phyloP scores from a whole-genome alignment of 768 basidiomycete species.

The Lactarius deliciosus region DNA sequence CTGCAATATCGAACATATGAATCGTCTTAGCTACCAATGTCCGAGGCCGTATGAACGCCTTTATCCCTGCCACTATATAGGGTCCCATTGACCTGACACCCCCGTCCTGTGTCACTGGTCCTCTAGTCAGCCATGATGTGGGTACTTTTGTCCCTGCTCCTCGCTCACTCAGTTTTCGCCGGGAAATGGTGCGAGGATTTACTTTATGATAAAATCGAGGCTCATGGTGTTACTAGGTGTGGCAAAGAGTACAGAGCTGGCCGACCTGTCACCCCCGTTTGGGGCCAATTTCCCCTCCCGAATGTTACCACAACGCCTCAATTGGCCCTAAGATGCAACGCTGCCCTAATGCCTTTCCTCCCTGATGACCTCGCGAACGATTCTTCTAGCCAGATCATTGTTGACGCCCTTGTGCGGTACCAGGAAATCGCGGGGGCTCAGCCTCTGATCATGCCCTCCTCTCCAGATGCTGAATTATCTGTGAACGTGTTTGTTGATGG shows the following conservation, averaged over 20 bases:
- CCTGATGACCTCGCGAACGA: constrained; percentile 37
- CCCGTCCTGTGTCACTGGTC: neutral
- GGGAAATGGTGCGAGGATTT: constrained; percentile 5
- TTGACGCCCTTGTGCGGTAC: constrained; percentile 43
- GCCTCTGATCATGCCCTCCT: constrained; percentile 34
- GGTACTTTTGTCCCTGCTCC: neutral
- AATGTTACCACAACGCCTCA: constrained; percentile 39
- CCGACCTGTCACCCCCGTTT: constrained; percentile 44
- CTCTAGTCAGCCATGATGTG: neutral
- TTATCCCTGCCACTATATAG: neutral
- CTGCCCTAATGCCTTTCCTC: constrained; percentile 49
- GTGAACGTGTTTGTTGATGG: constrained; percentile 38
- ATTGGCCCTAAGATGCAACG: constrained; percentile 48
- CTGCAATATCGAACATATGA: neutral
- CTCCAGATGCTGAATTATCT: constrained; percentile 22
- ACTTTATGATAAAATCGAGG: neutral
- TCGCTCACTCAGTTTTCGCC: neutral
- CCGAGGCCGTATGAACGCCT: neutral
- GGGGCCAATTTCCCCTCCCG: constrained; percentile 46
- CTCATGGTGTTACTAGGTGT: constrained; percentile 38
- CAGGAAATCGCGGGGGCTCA: constrained; percentile 39
- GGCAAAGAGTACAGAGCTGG: constrained; percentile 49
- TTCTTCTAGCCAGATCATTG: constrained; percentile 35
- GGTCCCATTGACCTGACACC: neutral
- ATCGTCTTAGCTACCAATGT: neutral